Evolutionary conservation across 495 filamentous ascomycete species (phyloP).

Genomic region (Parathielavia hyrcaniae): DNA sequence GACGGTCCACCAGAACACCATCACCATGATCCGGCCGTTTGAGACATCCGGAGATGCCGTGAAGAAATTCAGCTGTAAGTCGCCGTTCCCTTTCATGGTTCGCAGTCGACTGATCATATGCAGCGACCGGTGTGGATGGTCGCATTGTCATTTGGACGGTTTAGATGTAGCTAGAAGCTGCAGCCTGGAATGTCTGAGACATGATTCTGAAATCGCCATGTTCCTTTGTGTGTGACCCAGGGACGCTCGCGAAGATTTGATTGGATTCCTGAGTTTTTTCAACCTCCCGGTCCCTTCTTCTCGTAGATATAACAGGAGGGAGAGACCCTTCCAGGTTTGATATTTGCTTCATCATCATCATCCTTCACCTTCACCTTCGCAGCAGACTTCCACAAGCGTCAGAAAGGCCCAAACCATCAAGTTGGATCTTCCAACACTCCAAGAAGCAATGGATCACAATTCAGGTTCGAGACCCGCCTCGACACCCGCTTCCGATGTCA

Average conservation of each 20-base stretch:
- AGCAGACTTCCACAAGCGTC: no score
- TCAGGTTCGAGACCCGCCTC: no score
- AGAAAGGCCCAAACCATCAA: no score
- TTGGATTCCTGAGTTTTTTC: conserved; percentile 3
- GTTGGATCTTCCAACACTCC: no score
- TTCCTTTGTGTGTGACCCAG: conserved; percentile 9
- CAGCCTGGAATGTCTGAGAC: conserved; percentile 16
- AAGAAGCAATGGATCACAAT: no score
- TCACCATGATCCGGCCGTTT: conserved; percentile 72
- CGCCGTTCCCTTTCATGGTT: conserved; percentile 11
- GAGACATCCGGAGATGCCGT: conserved; percentile 59
- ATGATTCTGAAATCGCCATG: conserved; percentile 13
- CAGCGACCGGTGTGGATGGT: conserved; percentile 90
- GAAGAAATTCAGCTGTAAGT: conserved; percentile 83
- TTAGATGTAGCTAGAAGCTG: conserved; percentile 23
- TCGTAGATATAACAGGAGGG: not conserved
- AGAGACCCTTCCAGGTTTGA: no score
- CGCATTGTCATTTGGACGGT: conserved; percentile 75
- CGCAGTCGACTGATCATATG: conserved; percentile 49
- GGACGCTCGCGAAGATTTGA: not conserved
- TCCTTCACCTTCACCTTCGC: no score
- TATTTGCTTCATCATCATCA: no score
- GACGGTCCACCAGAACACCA: conserved; percentile 95
- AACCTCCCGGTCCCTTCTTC: conserved; percentile 8
- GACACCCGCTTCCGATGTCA: no score